Percentiles rank a stretch among this genome's conserved stretches.
phyloP scores from a whole-genome alignment of 1,284 basidiomycete genomes.

The Pulchroboletus neoregius region DNA sequence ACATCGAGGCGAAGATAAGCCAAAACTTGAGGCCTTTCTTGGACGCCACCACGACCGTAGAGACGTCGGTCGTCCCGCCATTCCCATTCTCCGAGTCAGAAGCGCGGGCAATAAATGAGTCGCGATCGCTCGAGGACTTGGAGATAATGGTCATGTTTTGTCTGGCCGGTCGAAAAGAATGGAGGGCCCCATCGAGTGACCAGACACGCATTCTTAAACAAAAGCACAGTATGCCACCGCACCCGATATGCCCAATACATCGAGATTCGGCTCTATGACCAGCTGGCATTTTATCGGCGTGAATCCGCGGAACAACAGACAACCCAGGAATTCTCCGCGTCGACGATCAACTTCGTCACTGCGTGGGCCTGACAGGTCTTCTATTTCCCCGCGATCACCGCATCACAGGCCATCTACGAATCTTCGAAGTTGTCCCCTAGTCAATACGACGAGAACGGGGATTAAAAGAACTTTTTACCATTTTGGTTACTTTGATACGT shows the following conservation, averaged over 20 bases:
- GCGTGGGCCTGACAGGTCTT: background rate
- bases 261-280: background rate
- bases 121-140: conserved; percentile 2
- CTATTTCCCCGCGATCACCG: conserved; percentile 6
- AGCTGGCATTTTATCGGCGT: too few species aligned
- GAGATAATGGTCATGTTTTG: conserved; percentile 5
- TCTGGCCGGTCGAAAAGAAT: background rate
- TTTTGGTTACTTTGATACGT: background rate
- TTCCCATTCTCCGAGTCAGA: background rate
- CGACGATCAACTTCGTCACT: conserved; percentile 4
- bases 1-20: conserved; percentile 14
- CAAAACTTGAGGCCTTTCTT: conserved; percentile 9
- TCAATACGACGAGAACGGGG: background rate
- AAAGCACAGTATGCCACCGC: background rate
- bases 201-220: conserved; percentile 1
- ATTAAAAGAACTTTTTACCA: background rate
- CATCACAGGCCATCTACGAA: background rate
- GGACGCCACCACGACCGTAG: background rate
- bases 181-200: too few species aligned
- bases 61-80: conserved; percentile 2
- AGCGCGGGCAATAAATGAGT: background rate
- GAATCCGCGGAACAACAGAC: background rate
- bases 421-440: background rate
- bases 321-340: background rate
- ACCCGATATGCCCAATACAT: background rate